Evolutionary conservation across 148 eudicot genomes (phyloP), one percentile per base, ranked within the genome.

Genomic region (Simmondsia chinensis): DNA sequence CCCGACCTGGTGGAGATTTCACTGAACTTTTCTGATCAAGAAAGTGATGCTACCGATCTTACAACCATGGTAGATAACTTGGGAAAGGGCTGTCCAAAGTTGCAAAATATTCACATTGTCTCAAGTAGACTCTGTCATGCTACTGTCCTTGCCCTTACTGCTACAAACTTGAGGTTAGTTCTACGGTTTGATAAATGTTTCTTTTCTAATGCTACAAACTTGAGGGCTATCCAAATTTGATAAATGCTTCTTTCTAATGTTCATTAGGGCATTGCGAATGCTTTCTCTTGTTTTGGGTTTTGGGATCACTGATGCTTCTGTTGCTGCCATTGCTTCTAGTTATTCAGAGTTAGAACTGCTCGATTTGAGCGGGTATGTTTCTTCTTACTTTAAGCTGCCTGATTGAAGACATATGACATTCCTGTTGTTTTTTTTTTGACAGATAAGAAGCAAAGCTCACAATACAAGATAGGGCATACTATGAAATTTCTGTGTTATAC

Each of bases 231-330:
- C 13, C 30, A 13, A 17, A 20, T 13, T 33, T 36, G n/a, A 44
- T 22, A 28, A n/a, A 11, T 24, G 10, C 20, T 29, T 14, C 20
- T 43, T 33, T 42, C 26, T 39, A 7, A 13, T 48, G 4, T 60
- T 55, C 73, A n/a, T n/a, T n/a, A 91, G 99, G 79, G 80, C 81
- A 52, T 48, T 91, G 69, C 66, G 68, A 30, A 85, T 85, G 94
- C 95, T 91, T 26, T 91, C 99, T 44, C 64, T 87, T 50, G 74
- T 83, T 30, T 59, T 76, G 56, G 83, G 94, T 42, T 52, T 77
- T 41, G 85, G 87, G 58, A 74, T 87, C 44, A 76, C 82, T 49
- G 95, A 91, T 75, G 96, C 99, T 38, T 91, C 95, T 54, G 83
- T 91, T 43, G 94, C 94, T 44, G 95, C 96, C 26, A 91, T 91